phyloP scores from a whole-genome alignment of 1,139 yeast species.

The Nakaseomyces bracarensis region DNA sequence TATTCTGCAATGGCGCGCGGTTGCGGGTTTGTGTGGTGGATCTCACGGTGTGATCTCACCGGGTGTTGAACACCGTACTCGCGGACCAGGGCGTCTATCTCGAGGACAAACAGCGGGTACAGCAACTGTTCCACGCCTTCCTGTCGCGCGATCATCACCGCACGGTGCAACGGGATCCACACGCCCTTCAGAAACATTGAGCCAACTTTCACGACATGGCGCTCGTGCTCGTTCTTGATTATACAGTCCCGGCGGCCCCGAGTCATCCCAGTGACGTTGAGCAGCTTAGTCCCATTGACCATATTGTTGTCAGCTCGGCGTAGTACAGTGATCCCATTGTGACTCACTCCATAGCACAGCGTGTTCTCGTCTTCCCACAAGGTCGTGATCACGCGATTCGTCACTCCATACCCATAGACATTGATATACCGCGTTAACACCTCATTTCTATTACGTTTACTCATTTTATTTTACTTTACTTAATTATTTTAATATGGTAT shows the following conservation, averaged over 20 bases:
- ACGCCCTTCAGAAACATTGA: slow-evolving; percentile 95
- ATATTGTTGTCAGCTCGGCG: slow-evolving; percentile 84
- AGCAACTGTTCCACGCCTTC: slow-evolving; percentile 80
- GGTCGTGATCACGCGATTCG: slow-evolving; percentile 41
- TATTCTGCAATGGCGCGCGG: slow-evolving; percentile 4
- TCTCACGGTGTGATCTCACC: slow-evolving; percentile 5
- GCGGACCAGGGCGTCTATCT: slow-evolving; percentile 59
- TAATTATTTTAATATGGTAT: too few species aligned
- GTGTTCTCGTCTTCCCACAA: slow-evolving; percentile 97
- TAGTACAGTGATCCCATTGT: slow-evolving; percentile 78
- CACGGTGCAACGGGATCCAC: slow-evolving; percentile 93
- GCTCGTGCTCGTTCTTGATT: slow-evolving; percentile 72
- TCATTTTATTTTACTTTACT: background rate
- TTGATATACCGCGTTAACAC: background rate
- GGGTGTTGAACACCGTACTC: slow-evolving; percentile 11
- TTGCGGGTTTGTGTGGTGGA: slow-evolving; percentile 5
- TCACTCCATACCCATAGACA: background rate
- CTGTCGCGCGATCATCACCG: slow-evolving; percentile 81
- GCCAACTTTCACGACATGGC: slow-evolving; percentile 93
- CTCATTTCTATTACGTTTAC: background rate
- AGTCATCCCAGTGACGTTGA: slow-evolving; percentile 91
- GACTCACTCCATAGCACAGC: slow-evolving; percentile 87
- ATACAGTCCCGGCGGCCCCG: slow-evolving; percentile 92
- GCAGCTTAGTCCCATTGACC: slow-evolving; percentile 87
- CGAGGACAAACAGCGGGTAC: slow-evolving; percentile 82